phyloP scores from a whole-genome alignment of 768 basidiomycete species.

The Rickenella mellea region DNA sequence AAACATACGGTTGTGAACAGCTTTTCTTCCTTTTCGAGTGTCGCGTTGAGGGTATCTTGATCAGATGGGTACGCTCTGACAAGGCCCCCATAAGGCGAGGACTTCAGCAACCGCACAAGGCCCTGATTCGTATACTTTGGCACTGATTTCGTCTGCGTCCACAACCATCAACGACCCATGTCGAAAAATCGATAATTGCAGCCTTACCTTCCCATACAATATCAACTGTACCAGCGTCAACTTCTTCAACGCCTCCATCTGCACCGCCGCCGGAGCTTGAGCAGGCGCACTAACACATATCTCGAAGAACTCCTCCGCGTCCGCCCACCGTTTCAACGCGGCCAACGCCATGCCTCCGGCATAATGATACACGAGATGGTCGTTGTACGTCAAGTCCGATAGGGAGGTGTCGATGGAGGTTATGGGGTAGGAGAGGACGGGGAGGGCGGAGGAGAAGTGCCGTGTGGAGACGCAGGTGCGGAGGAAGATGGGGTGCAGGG shows the following conservation, averaged over 20 bases:
- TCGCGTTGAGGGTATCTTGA: constrained; percentile 29
- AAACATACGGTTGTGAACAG: constrained; percentile 42
- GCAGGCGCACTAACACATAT: constrained; percentile 62
- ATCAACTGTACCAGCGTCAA: constrained; percentile 72
- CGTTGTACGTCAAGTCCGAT: constrained; percentile 67
- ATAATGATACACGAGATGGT: constrained; percentile 82
- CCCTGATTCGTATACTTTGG: constrained; percentile 68
- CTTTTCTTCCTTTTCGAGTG: constrained; percentile 46
- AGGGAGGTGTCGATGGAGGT: constrained; percentile 48
- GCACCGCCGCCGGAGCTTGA: constrained; percentile 50
- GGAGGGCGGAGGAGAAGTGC: constrained; percentile 47
- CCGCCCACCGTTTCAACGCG: constrained; percentile 53
- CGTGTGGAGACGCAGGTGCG: constrained; percentile 50
- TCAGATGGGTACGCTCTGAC: constrained; percentile 59
- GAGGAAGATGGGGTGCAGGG: constrained; percentile 62
- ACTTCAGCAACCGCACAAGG: constrained; percentile 54
- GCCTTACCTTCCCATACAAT: constrained; percentile 55
- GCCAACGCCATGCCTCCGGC: constrained; percentile 60
- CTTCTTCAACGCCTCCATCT: constrained; percentile 85
- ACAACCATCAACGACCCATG: background rate
- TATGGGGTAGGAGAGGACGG: constrained; percentile 54
- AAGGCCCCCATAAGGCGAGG: constrained; percentile 54
- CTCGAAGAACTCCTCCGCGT: constrained; percentile 74
- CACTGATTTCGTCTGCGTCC: constrained; percentile 29
- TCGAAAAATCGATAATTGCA: background rate